Conservation (phyloP, 2,329 filamentous ascomycete genomes). For the Drechslerella dactyloides region DNA sequence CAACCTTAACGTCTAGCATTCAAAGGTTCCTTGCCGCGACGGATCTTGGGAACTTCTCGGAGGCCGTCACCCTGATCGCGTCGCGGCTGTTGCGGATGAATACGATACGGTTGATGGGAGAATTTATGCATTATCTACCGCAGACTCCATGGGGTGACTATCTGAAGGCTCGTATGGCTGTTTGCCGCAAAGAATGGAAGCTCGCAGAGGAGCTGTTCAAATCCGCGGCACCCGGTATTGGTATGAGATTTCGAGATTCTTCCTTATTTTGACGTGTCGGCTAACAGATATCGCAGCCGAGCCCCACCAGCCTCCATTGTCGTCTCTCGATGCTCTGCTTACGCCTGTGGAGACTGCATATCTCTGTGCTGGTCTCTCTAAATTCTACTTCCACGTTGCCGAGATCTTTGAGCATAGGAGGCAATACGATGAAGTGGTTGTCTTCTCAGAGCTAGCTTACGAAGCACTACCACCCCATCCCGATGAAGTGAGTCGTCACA, state of each 20-base stretch:
- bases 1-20: slow-evolving; percentile 58
- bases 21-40: slow-evolving; percentile 55
- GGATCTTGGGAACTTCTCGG: slow-evolving; percentile 57
- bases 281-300: slow-evolving; percentile 19
- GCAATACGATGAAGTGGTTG: slow-evolving; percentile 76
- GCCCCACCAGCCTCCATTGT: slow-evolving; percentile 60
- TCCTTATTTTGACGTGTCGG: neutral
- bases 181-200: slow-evolving; percentile 70
- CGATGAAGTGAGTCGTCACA: slow-evolving; percentile 32
- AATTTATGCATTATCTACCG: slow-evolving; percentile 71
- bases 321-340: slow-evolving; percentile 65
- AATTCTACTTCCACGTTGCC: slow-evolving; percentile 86
- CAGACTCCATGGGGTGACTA: slow-evolving; percentile 71
- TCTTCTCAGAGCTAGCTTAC: slow-evolving; percentile 65
- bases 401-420: slow-evolving; percentile 79
- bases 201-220: slow-evolving; percentile 77
- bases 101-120: slow-evolving; percentile 62
- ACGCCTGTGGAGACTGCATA: slow-evolving; percentile 74
- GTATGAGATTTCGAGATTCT: slow-evolving; percentile 63
- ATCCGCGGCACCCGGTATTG: slow-evolving; percentile 80
- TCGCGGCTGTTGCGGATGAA: slow-evolving; percentile 60
- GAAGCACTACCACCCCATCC: slow-evolving; percentile 22
- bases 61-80: slow-evolving; percentile 57
- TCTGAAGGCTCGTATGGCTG: slow-evolving; percentile 78
- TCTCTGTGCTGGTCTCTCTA: slow-evolving; percentile 75